Base-by-base conservation (phyloP, 169 alveolate genomes). In the Plasmodium reichenowi region DNA sequence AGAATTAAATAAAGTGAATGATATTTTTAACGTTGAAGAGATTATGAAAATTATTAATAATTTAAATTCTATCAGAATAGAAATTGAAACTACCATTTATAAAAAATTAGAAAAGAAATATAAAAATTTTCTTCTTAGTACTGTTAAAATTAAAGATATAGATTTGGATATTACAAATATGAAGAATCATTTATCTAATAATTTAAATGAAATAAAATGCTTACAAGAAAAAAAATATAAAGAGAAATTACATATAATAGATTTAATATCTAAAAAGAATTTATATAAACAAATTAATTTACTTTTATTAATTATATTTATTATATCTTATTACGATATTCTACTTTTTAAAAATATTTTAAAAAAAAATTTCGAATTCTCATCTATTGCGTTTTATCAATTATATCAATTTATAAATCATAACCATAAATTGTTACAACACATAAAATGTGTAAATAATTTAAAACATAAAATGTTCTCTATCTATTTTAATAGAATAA, bases 61-160 rank as follows among this genome's bases (percentile, higher is more conserved):
- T 38, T 67, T 83, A 83, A 83, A 83, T 83, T 83, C 91, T n/a
- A 83, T 83, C 54, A 83, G 91, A 72, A 83, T 68, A 68, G 91
- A 83, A 68, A 83, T 83, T 22, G 91, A 83, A 83, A 83, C 91
- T 2, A 73, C 26, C 10, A 83, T 83, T 54, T 83, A 83, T 72
- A 83, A 67, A 68, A 83, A 83, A 29, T 56, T 83, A 43, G 91
- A 83, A 83, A 83, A 56, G 59, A 83, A 58, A 68, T 83, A 83
- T 62, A 54, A 38, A 62, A 56, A 67, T 26, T 68, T 68, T 48
- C 71, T 83, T 72, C 15, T 52, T 2, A 63, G 13, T 17, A 54
- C 91, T 24, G 17, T 32, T 47, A 83, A 83, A 62, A 68, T 83
- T 68, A 68, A 70, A 68, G 83, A 67, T 9, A 83, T 83, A 68